A percentile compares a stretch with the other conserved stretches of the same genome.
Evolutionary conservation across 371 early-diverging fungal genomes (phyloP).

Genomic region (Coemansia sp.): DNA sequence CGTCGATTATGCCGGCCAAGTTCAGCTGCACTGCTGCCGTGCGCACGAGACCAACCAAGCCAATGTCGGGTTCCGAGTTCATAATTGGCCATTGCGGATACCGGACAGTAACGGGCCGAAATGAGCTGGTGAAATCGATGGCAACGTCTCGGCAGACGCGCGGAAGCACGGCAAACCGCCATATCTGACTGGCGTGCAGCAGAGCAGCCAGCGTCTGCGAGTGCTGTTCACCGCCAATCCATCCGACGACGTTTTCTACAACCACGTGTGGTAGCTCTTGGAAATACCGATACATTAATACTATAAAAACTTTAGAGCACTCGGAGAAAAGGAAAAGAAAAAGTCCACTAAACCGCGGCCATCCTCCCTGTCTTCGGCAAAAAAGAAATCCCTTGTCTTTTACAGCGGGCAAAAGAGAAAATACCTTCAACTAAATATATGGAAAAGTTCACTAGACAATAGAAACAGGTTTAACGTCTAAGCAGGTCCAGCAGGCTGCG

Average conservation of each 20-base stretch:
- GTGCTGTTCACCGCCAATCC: neutral
- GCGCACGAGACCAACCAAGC: neutral
- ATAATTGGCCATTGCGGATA: neutral
- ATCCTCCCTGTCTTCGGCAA: no score
- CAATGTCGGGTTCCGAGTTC: neutral
- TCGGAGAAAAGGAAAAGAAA: neutral
- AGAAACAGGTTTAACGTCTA: neutral
- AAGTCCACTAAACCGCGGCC: neutral
- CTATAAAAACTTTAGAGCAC: neutral
- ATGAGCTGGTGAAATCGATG: neutral
- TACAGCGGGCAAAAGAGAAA: no score
- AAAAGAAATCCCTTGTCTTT: no score
- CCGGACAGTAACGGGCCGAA: neutral
- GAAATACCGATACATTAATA: neutral
- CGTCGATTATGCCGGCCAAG: neutral
- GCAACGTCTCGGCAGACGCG: neutral
- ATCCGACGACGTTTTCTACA: neutral
- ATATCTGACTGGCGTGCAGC: neutral
- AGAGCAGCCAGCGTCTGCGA: neutral
- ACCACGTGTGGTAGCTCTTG: neutral
- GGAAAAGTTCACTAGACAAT: neutral
- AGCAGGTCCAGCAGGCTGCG: constrained; percentile 1
- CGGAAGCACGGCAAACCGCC: neutral
- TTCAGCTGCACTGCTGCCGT: neutral
- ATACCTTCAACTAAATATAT: no score